Percentiles rank a stretch among this genome's conserved stretches.
These are phyloP conservation scores for Kitagawia praeruptora DNA, from an alignment of 129 eudicot species.

Conservation along the genomic window DNA sequence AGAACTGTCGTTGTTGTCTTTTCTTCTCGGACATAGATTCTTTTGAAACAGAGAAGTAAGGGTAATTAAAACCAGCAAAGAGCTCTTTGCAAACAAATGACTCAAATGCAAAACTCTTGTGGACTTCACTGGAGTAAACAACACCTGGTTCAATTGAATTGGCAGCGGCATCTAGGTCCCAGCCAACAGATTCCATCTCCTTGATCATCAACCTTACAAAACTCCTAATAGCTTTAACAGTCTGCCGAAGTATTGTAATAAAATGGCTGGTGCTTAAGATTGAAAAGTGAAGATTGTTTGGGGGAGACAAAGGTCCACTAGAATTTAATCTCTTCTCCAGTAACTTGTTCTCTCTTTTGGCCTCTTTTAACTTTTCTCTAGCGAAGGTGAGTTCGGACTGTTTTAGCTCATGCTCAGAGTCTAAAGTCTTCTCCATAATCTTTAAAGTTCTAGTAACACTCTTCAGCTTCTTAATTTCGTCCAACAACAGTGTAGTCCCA, in stretches of 20 bases:
- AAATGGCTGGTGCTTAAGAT: slow-evolving; percentile 41
- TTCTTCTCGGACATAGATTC: slow-evolving; percentile 17
- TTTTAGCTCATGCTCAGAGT: slow-evolving; percentile 52
- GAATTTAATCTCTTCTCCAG: slow-evolving; percentile 57
- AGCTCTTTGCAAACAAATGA: slow-evolving; percentile 63
- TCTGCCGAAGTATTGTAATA: slow-evolving; percentile 29
- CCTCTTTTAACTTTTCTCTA: slow-evolving; percentile 54
- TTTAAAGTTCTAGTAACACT: slow-evolving; percentile 49
- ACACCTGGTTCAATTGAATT: slow-evolving; percentile 55
- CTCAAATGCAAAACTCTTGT: slow-evolving; percentile 62
- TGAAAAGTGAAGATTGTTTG: slow-evolving; percentile 38
- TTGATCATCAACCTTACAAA: slow-evolving; percentile 45
- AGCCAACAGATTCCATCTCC: slow-evolving; percentile 70
- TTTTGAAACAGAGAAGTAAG: slow-evolving; percentile 33
- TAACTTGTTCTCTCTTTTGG: slow-evolving; percentile 41
- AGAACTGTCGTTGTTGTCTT: slow-evolving; percentile 25
- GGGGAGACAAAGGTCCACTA: slow-evolving; percentile 39
- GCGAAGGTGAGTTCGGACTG: slow-evolving; percentile 71
- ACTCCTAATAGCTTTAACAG: slow-evolving; percentile 40
- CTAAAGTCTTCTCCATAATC: slow-evolving; percentile 46
- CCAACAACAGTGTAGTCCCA: slow-evolving; percentile 30
- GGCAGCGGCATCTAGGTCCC: slow-evolving; percentile 74
- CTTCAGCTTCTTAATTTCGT: slow-evolving; percentile 69
- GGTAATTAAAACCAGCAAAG: slow-evolving; percentile 61
- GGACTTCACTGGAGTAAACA: slow-evolving; percentile 27